Percentiles rank a stretch among this genome's conserved stretches.
Conservation (phyloP, 345 rosid genomes). For the Brassica rapa region DNA sequence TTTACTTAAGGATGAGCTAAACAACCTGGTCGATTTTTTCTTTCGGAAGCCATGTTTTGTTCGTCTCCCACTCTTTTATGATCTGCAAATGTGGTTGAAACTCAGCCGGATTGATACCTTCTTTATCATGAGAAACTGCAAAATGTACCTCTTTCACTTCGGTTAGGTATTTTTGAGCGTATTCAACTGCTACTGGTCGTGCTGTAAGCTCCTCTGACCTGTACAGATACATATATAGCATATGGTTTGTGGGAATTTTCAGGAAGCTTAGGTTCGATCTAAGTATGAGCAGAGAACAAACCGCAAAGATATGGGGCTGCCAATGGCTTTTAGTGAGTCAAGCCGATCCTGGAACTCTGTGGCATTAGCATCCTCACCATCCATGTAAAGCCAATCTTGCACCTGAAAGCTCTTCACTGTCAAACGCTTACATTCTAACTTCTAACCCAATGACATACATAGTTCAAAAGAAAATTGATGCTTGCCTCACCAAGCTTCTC, state of each 20-base stretch:
- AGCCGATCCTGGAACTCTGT: constrained; percentile 67
- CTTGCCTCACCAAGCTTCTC: constrained; percentile 91
- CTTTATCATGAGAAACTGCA: background rate
- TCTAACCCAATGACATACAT: background rate
- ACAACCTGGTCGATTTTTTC: constrained; percentile 72
- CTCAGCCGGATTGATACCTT: background rate
- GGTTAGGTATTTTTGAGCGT: constrained; percentile 58
- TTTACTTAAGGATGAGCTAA: constrained; percentile 7
- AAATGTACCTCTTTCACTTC: constrained; percentile 69
- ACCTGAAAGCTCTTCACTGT: constrained; percentile 49
- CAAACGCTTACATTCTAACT: constrained; percentile 12
- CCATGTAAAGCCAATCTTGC: constrained; percentile 97
- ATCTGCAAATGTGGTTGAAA: constrained; percentile 49
- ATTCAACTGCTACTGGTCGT: constrained; percentile 67
- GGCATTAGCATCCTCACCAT: constrained; percentile 93
- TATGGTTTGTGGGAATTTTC: background rate
- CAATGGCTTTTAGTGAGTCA: constrained; percentile 67
- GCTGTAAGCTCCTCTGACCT: constrained; percentile 84
- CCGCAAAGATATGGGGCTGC: constrained; percentile 87
- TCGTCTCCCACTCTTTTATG: constrained; percentile 63
- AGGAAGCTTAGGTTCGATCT: background rate
- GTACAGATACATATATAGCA: constrained; percentile 20
- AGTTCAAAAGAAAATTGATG: background rate
- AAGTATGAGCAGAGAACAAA: constrained; percentile 31
- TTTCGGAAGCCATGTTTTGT: constrained; percentile 92